Conservation (phyloP, 2,329 filamentous ascomycete genomes). For the Cladorrhinum sp. region DNA sequence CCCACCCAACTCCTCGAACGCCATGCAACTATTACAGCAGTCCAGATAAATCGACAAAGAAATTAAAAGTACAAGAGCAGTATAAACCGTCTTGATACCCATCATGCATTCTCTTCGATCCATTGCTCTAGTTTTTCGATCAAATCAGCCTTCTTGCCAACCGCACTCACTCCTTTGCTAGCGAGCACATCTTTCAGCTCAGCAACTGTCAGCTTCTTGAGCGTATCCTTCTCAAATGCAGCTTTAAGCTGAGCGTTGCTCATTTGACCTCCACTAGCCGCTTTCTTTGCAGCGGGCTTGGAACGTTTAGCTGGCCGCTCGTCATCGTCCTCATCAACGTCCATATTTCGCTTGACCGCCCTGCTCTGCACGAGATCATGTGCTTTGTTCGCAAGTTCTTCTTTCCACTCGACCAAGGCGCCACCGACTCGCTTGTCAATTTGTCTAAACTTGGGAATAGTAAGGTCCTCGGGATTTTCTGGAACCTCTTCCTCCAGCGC, state of each 20-base stretch:
- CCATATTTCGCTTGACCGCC: slow-evolving; percentile 52
- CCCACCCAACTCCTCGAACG: neutral
- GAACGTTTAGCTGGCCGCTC: slow-evolving; percentile 46
- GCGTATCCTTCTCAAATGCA: slow-evolving; percentile 43
- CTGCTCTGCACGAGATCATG: slow-evolving; percentile 37
- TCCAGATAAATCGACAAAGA: neutral
- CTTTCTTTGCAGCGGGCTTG: slow-evolving; percentile 32
- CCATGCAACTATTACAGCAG: neutral
- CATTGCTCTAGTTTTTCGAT: slow-evolving; percentile 56
- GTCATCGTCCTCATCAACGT: slow-evolving; percentile 43
- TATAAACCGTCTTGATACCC: neutral
- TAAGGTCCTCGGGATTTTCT: slow-evolving; percentile 70
- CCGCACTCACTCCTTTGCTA: slow-evolving; percentile 45
- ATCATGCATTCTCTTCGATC: slow-evolving; percentile 46
- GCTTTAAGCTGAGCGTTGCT: slow-evolving; percentile 47
- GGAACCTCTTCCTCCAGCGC: slow-evolving; percentile 90
- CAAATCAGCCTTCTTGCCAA: slow-evolving; percentile 53
- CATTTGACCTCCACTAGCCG: slow-evolving; percentile 36
- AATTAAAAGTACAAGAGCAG: neutral
- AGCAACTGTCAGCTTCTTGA: slow-evolving; percentile 54
- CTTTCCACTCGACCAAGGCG: slow-evolving; percentile 75
- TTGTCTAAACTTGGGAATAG: slow-evolving; percentile 77
- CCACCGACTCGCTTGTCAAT: slow-evolving; percentile 85
- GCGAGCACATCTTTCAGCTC: slow-evolving; percentile 50
- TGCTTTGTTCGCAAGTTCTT: slow-evolving; percentile 59